Evolutionary conservation across 176 grass and related monocot genomes (phyloP), one percentile per base, ranked within the genome.

Genomic region (Avena atlantica): DNA sequence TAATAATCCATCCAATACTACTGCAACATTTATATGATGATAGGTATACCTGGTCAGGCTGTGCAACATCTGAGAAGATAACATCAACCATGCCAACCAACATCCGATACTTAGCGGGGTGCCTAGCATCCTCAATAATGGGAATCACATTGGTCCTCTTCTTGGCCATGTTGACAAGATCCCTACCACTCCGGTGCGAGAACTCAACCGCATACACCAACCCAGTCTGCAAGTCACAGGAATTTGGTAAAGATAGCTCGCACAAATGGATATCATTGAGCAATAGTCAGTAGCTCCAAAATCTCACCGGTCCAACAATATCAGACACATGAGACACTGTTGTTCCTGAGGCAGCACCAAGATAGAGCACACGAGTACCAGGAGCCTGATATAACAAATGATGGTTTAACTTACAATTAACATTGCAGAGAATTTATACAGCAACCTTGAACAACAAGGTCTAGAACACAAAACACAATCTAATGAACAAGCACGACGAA

Each of bases 81-180:
- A 94, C 93, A 93, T 98, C 96, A 83, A 98, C 96, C 93, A 96
- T 98, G 78, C 93, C 93, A 69, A 98, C 96, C 86, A 98, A 55
- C 93, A 98, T 94, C 8, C 96, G 70, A 37, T 98, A 98, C 87
- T 83, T 95, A 15, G 92, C 93, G 6, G 92, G 96, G 73, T 98
- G 92, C 50, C 96, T 95, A 53, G 96, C 96, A 89, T 98, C 96
- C 82, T 98, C 96, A 45, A 98, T 95, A 55, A 98, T 98, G 53
- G 96, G 96, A 13, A 95, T 95, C 19, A 98, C 93, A 89, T 98
- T 98, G 70, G 96, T 95, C 74, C 91, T 85, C 81, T 98, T 98
- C 87, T 94, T 98, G 10, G 96, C 93, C 93, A 98, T 98, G 67
- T 98, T 96, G 45, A 98, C 93, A 36, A 98, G 91, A 62, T 98